Base-by-base conservation (phyloP, 2,329 filamentous ascomycete genomes). In the Claviceps sp. region DNA sequence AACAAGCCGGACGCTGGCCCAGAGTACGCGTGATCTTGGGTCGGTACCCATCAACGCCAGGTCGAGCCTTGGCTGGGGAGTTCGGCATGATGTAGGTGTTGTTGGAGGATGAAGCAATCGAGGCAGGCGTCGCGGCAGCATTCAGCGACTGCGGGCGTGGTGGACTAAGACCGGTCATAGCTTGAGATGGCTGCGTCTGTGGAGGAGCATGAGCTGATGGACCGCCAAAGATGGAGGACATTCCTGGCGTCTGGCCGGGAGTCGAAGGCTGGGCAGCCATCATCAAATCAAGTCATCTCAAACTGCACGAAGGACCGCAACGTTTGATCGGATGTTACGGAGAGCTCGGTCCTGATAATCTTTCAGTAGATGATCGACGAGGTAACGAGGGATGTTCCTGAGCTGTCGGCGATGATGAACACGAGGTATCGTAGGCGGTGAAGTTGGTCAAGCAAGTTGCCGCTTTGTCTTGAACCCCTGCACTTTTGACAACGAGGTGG, bases 71-170 rank as follows among this genome's bases (percentile, higher is more conserved):
- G 54, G 82, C 74, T 14, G 89, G 88, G 56, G 85, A 89, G 63
- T 88, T 86, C 18, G 88, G 85, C 87, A 97, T 93, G 63, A 95
- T 82, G 71, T 91, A 95, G 24, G 90, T 89, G 63, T 86, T 87
- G 69, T 79, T 83, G n/a, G 79, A 79, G 48, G 77, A 70, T 43
- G 71, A 67, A 41, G 60, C 52, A 18, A 56, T 55, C 42, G 63
- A 59, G 63, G 50, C 20, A 24, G 55, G 30, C 5, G 62, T 59
- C 24, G 62, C 53, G 9, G 58, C 53, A 37, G 57, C 40, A 47
- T 24, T 56, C 52, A 56, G 52, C 9, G 62, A 54, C 54, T 61
- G 52, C 7, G 63, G 56, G 54, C 56, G 55, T 34, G 63, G 62
- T 37, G 60, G 61, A 26, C 58, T 48, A 51, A 65, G 62, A 56